Base-by-base conservation (phyloP, 2,329 filamentous ascomycete species). In the Fulvia fulva region DNA sequence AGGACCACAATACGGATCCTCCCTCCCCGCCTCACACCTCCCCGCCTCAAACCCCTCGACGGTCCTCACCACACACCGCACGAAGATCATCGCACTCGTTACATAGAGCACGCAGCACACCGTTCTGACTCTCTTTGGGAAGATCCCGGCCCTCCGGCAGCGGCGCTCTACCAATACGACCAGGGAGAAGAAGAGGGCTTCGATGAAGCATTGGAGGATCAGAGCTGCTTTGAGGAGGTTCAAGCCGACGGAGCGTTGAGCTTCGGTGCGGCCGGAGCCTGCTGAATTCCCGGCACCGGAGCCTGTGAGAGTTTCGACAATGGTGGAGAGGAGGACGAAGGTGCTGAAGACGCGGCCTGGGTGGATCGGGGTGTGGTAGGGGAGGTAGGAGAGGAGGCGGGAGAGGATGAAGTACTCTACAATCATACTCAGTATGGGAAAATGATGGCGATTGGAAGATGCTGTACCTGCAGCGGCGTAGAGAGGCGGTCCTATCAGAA, bases 361-460 rank as follows among this genome's bases (percentile, higher is more conserved):
- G 62, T 84, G 81, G 32, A 84, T 76, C 0, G 83, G 83, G 0
- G 83, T 77, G 57, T 82, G 77, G 66, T 85, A 83, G 0, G 84
- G 84, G 2, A 84, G 76, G 70, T 87, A 88, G 69, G 82, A 82
- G 21, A 87, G 75, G 12, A 85, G 76, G 3, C 83, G 79, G 1
- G 81, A 81, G 23, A 87, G 79, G 56, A 86, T 78, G 64, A 84
- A 80, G 70, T 87, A 87, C 66, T 87, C 85, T 56, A 78, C 2
- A 84, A 77, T 68, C 14, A 76, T 68, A 34, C 76, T 70, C 6
- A 78, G 68, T 0, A 77, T 72, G n/a, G 25, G 5, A 28, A 37
- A 19, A 34, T 46, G 25, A 32, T 16, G 3, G 2, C 9, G 16
- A 28, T 23, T 3, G 5, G 30, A 14, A 19, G 11, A 19, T 30